A percentile compares a stretch with the other conserved stretches of the same genome.
phyloP scores from a whole-genome alignment of 345 rosid species.

The Salix purpurea region DNA sequence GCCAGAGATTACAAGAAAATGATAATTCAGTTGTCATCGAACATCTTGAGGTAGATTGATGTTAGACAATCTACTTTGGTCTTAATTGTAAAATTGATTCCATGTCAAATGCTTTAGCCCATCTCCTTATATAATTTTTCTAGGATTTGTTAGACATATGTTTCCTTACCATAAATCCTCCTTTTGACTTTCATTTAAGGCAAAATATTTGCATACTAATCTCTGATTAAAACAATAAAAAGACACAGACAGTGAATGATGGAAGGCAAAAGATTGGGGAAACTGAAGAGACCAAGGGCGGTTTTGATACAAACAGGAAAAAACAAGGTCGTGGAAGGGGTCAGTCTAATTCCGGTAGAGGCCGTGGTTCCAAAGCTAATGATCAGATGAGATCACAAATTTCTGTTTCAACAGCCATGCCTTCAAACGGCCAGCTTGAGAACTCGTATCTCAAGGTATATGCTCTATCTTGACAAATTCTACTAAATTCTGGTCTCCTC shows the following conservation, averaged over 20 bases:
- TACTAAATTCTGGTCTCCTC: neutral
- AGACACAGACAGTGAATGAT: constrained; percentile 47
- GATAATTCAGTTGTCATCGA: constrained; percentile 44
- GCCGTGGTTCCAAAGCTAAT: constrained; percentile 76
- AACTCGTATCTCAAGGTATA: constrained; percentile 59
- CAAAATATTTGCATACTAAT: constrained; percentile 9
- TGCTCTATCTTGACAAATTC: constrained; percentile 13
- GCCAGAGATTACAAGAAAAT: constrained; percentile 62
- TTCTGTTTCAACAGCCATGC: constrained; percentile 40
- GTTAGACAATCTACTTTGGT: neutral
- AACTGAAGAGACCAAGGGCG: constrained; percentile 43
- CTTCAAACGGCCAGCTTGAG: constrained; percentile 65
- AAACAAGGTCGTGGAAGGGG: constrained; percentile 87
- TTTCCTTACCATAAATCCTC: neutral
- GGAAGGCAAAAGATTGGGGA: constrained; percentile 63
- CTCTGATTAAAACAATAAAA: constrained; percentile 10
- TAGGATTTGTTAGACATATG: neutral
- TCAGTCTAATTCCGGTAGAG: constrained; percentile 60
- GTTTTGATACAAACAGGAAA: constrained; percentile 55
- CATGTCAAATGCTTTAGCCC: neutral
- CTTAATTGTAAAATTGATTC: constrained; percentile 2
- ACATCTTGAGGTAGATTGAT: constrained; percentile 54
- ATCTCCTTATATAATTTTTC: neutral
- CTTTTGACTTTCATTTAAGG: neutral
- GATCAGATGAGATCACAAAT: constrained; percentile 54